Percentiles rank a stretch among this genome's conserved stretches.
Conservation (phyloP, 768 basidiomycete genomes). For the Serendipita vermifera region DNA sequence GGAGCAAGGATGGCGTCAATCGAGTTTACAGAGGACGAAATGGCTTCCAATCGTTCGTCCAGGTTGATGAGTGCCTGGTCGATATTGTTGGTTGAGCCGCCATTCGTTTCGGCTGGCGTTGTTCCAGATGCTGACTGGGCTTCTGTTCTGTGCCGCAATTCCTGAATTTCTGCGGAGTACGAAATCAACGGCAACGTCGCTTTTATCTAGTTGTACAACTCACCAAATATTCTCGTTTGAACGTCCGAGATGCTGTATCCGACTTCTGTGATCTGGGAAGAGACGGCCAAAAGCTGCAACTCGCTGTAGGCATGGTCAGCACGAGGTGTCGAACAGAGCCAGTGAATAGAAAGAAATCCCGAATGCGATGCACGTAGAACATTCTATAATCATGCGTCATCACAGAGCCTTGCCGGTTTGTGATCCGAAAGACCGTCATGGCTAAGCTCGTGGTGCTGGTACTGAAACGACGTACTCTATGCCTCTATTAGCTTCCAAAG, state of each 20-base stretch:
- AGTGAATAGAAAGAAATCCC: neutral
- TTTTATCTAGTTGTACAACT: conserved; percentile 16
- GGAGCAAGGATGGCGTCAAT: conserved; percentile 56
- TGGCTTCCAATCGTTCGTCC: conserved; percentile 63
- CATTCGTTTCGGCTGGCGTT: conserved; percentile 9
- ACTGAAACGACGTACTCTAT: conserved; percentile 1
- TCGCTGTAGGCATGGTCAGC: conserved; percentile 35
- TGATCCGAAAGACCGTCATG: too few species aligned
- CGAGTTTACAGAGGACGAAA: conserved; percentile 57
- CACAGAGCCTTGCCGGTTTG: neutral
- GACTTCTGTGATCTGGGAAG: conserved; percentile 76
- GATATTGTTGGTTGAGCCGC: conserved; percentile 39
- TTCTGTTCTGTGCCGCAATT: conserved; percentile 69
- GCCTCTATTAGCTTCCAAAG: neutral
- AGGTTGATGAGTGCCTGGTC: conserved; percentile 70
- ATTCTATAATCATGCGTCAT: neutral
- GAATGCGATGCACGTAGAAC: neutral
- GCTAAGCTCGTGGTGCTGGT: neutral
- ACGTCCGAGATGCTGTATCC: conserved; percentile 81
- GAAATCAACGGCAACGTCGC: neutral
- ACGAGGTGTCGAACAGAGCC: neutral
- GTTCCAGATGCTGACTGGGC: conserved; percentile 41
- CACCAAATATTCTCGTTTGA: conserved; percentile 83
- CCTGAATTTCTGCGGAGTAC: conserved; percentile 61
- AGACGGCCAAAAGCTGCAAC: conserved; percentile 60